Base-by-base conservation (phyloP, 2,329 filamentous ascomycete genomes). In the Emmonsiellopsis sp. region DNA sequence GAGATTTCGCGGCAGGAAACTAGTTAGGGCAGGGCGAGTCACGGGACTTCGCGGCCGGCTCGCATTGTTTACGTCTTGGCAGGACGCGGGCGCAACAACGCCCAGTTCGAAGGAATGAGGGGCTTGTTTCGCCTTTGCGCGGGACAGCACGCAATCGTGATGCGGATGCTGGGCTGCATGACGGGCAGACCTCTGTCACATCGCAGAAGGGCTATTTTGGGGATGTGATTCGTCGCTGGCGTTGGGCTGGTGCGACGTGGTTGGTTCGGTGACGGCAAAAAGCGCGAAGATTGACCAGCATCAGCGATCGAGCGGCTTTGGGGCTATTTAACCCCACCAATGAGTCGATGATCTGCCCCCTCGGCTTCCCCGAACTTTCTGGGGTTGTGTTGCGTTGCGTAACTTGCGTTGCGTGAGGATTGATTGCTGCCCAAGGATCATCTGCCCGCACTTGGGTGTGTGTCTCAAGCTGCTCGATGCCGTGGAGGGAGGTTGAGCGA, bases 11-110 rank as follows among this genome's bases (percentile, higher is more conserved):
- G 20, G 20, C 20, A 26, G 20, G 3, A 26, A 26, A 26, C 20
- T 26, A 5, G 20, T 26, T 26, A 26, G 20, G 20, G 20, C 20
- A 26, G 3, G 20, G 20, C 20, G 7, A 37, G 26, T 57, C 57
- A 57, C 55, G 53, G 42, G 52, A 46, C 32, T 45, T 26, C 55
- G 55, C 43, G 56, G 46, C 34, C 41, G 20, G 45, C 44, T 53
- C 55, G 54, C 30, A 53, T 57, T 58, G 52, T 57, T 58, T 56
- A 54, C 32, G 11, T 54, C 55, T 57, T 55, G 55, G 55, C 54
- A 51, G 7, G 16, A 55, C 55, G 41, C 55, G 54, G 52, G 11
- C n/a, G 16, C 35, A 26, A 48, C 44, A 34, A 16, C 15, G 30
- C 45, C 31, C n/a, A 26, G 32, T 11, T 16, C 15, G 15, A 8